A percentile compares a stretch with the other conserved stretches of the same genome.
These are phyloP conservation scores for Aspergillus amoenus DNA, from an alignment of 2,329 filamentous ascomycete species.

Conservation along the genomic window DNA sequence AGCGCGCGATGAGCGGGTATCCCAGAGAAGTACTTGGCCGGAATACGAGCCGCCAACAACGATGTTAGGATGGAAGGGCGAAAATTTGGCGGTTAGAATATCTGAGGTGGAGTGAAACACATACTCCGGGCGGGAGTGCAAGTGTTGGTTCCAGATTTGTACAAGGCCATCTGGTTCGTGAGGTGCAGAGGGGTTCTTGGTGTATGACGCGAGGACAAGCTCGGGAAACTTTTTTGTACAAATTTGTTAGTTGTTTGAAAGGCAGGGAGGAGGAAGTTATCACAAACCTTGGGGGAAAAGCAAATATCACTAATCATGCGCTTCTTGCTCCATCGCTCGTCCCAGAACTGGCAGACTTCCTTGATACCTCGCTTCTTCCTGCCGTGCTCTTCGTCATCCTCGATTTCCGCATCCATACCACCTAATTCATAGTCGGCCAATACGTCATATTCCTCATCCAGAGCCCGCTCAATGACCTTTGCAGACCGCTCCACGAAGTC, in stretches of 20 bases:
- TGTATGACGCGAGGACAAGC: constrained; percentile 89
- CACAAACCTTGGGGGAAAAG: constrained; percentile 78
- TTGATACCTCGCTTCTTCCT: constrained; percentile 54
- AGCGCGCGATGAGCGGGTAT: constrained; percentile 82
- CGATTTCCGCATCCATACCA: constrained; percentile 67
- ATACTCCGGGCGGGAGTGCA: constrained; percentile 92
- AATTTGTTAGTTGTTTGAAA: not conserved
- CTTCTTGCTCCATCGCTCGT: constrained; percentile 95
- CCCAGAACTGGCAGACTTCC: constrained; percentile 90
- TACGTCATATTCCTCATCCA: constrained; percentile 96
- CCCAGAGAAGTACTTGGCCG: constrained; percentile 95
- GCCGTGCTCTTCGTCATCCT: constrained; percentile 69
- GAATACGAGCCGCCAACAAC: constrained; percentile 96
- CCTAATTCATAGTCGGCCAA: constrained; percentile 89
- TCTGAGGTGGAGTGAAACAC: constrained; percentile 96
- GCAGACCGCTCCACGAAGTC: constrained; percentile 94
- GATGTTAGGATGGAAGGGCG: constrained; percentile 95
- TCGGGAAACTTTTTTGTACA: constrained; percentile 67
- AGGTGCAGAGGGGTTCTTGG: constrained; percentile 92
- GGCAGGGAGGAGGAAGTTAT: not conserved
- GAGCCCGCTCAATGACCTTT: constrained; percentile 92
- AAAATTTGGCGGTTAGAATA: constrained; percentile 93
- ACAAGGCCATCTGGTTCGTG: constrained; percentile 92
- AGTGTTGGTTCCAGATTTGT: constrained; percentile 95
- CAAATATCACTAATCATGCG: constrained; percentile 94